Conservation (phyloP, 208 protist species). For the Leishmania lainsoni region DNA sequence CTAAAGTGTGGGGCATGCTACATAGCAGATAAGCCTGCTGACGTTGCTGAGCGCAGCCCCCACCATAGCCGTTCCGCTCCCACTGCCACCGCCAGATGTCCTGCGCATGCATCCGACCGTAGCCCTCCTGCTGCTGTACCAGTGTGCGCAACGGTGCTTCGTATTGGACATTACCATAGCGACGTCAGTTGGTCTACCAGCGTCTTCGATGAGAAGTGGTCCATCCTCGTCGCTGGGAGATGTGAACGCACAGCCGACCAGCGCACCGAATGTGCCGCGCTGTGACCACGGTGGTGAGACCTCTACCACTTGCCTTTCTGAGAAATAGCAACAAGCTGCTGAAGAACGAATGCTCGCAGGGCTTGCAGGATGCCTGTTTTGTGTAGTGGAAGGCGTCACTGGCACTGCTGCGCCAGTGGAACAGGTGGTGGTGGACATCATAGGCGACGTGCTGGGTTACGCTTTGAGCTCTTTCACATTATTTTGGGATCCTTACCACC, state of each 20-base stretch:
- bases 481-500: slow-evolving; percentile 17
- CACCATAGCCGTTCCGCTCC: slow-evolving; percentile 33
- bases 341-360: slow-evolving; percentile 16
- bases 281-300: slow-evolving; percentile 2
- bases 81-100: slow-evolving; percentile 23
- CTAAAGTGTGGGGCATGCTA: slow-evolving; percentile 38
- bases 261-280: slow-evolving; percentile 17
- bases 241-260: neutral
- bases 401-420: neutral
- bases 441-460: slow-evolving; percentile 18
- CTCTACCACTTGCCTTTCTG: neutral
- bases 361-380: slow-evolving; percentile 24
- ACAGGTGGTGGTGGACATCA: neutral
- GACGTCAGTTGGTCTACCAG: slow-evolving; percentile 10
- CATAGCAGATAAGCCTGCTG: slow-evolving; percentile 50
- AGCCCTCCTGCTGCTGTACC: slow-evolving; percentile 25
- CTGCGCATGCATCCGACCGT: slow-evolving; percentile 28
- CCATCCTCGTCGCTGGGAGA: neutral
- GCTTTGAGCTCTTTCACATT: slow-evolving; percentile 16
- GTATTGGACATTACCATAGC: slow-evolving; percentile 13
- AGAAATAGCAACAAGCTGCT: slow-evolving; percentile 1
- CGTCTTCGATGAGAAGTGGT: neutral
- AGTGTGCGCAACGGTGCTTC: slow-evolving; percentile 27
- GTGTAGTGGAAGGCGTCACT: slow-evolving; percentile 28
- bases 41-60: slow-evolving; percentile 39